phyloP scores from a whole-genome alignment of 208 protist species.

The Acanthamoeba royreba region DNA sequence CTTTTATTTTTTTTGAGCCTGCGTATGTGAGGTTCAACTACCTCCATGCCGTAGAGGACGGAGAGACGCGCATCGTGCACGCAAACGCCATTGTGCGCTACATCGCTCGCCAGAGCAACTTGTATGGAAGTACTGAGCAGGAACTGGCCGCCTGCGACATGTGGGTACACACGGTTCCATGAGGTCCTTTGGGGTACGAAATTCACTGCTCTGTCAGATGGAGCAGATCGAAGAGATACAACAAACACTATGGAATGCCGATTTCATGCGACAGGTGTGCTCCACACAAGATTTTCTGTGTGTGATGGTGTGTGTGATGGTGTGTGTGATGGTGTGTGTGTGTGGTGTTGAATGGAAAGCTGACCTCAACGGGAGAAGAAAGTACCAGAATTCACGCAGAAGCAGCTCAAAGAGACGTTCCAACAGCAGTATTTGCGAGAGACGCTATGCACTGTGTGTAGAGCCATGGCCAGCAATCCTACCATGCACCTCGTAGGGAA shows the following conservation, averaged over 20 bases:
- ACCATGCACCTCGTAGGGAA: conserved; percentile 5
- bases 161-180: background rate
- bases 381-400: background rate
- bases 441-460: background rate
- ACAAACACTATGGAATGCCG: conserved; percentile 1
- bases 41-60: background rate
- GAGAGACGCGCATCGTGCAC: background rate
- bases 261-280: conserved; percentile 3
- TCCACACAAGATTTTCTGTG: too few species aligned
- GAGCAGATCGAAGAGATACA: background rate
- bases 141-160: background rate
- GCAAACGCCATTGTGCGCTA: background rate
- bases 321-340: too few species aligned
- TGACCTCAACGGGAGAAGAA: too few species aligned
- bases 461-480: background rate
- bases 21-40: background rate
- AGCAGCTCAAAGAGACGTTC: background rate
- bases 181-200: too few species aligned
- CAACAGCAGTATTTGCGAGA: background rate
- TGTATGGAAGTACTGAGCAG: background rate
- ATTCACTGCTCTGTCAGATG: too few species aligned
- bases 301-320: too few species aligned
- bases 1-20: too few species aligned
- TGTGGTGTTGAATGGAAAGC: too few species aligned
- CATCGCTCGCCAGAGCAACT: background rate